Percentiles rank a stretch among this genome's conserved stretches.
phyloP scores from a whole-genome alignment of 2,329 filamentous ascomycete species.

The Cercospora sp. region DNA sequence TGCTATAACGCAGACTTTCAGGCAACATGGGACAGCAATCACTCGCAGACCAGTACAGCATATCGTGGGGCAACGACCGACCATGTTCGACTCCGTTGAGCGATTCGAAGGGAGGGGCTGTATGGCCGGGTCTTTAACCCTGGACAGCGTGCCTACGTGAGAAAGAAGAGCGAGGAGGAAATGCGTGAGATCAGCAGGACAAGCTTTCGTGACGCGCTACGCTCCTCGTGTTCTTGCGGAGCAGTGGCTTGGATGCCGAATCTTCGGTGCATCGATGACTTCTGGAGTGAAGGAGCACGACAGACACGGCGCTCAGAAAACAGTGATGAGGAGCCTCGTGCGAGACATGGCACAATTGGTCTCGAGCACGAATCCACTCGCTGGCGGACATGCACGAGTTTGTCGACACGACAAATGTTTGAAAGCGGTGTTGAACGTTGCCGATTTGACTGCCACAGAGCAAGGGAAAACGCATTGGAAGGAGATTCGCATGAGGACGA shows the following conservation, averaged over 20 bases:
- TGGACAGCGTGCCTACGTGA: not conserved
- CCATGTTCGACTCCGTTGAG: not conserved
- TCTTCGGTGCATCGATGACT: not conserved
- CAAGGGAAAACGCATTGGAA: not conserved
- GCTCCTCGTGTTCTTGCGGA: not conserved
- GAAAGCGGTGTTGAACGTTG: not conserved
- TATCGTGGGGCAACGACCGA: not conserved
- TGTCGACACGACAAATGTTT: not conserved
- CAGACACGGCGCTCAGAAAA: not conserved
- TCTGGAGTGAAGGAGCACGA: not conserved
- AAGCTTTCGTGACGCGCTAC: not conserved
- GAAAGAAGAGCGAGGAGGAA: not conserved
- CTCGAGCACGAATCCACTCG: not conserved
- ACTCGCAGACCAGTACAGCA: not conserved
- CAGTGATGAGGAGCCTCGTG: not conserved
- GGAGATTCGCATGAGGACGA: not conserved
- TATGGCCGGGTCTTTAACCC: not conserved
- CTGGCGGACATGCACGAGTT: not conserved
- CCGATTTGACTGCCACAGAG: not conserved
- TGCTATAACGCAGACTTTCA: not conserved
- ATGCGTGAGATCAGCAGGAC: not conserved
- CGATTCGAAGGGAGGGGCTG: not conserved
- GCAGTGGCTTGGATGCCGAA: not conserved
- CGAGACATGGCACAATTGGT: not conserved
- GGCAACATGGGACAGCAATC: not conserved